Evolutionary conservation across 176 grass and related monocot species (phyloP).

Genomic region (Aegilops tauschii): DNA sequence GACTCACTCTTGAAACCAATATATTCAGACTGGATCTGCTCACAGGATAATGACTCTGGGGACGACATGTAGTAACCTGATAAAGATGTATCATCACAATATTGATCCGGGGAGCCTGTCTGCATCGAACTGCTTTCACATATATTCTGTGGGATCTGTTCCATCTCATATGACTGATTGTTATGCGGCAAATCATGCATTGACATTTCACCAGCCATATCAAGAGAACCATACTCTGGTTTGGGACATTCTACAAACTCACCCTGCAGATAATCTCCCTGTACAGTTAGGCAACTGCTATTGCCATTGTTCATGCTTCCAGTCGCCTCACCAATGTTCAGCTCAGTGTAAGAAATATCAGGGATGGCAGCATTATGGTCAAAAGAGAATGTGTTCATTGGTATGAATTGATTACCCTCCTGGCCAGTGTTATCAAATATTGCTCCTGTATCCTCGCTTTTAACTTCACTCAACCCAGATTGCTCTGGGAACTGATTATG

Average conservation of each 20-base stretch:
- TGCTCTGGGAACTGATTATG: conserved; percentile 31
- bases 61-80: conserved; percentile 46
- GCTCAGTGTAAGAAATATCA: conserved; percentile 30
- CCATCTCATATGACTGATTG: conserved; percentile 41
- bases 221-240: conserved; percentile 31
- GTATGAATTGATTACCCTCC: conserved; percentile 33
- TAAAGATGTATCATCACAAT: conserved; percentile 57
- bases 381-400: conserved; percentile 25
- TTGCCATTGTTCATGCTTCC: conserved; percentile 47
- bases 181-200: conserved; percentile 39
- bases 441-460: conserved; percentile 25
- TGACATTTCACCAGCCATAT: conserved; percentile 24
- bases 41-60: conserved; percentile 29
- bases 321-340: conserved; percentile 36
- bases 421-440: conserved; percentile 33
- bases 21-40: conserved; percentile 53
- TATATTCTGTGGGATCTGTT: conserved; percentile 37
- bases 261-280: conserved; percentile 31
- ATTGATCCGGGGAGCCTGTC: conserved; percentile 38
- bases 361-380: conserved; percentile 20
- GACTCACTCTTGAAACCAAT: conserved; percentile 67
- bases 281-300: conserved; percentile 44
- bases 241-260: conserved; percentile 24
- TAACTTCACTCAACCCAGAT: conserved; percentile 48
- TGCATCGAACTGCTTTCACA: conserved; percentile 49